Percentiles rank a stretch among this genome's conserved stretches.
phyloP scores from a whole-genome alignment of 805 yeast genomes.

The Yamadazyma paraphyllophila region DNA sequence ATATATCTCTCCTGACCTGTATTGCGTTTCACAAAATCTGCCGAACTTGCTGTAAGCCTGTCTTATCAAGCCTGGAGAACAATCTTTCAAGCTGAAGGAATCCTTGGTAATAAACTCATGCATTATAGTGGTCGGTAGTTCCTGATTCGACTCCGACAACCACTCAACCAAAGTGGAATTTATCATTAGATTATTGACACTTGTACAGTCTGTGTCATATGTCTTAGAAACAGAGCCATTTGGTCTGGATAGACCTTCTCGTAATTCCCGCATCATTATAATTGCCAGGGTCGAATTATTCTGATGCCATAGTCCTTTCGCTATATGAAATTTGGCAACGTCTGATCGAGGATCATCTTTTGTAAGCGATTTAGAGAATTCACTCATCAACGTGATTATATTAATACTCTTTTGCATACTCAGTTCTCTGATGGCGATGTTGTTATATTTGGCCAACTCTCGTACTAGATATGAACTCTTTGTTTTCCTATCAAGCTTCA shows the following conservation, averaged over 20 bases:
- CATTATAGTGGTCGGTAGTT: slow-evolving; percentile 58
- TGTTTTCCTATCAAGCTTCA: slow-evolving; percentile 10
- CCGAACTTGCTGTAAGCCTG: slow-evolving; percentile 44
- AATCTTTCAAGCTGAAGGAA: slow-evolving; percentile 3
- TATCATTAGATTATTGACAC: slow-evolving; percentile 23
- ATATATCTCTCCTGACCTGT: slow-evolving; percentile 42
- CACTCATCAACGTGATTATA: slow-evolving; percentile 45
- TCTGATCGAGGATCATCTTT: slow-evolving; percentile 10
- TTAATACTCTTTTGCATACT: slow-evolving; percentile 52
- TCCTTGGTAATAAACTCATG: slow-evolving; percentile 46
- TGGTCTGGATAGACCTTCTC: background rate
- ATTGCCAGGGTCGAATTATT: slow-evolving; percentile 59
- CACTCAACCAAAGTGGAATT: slow-evolving; percentile 57
- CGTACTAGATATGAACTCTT: background rate
- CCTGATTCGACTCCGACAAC: slow-evolving; percentile 70
- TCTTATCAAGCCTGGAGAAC: slow-evolving; percentile 3
- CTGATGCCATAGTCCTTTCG: slow-evolving; percentile 64
- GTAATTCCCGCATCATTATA: slow-evolving; percentile 41
- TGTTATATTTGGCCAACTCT: slow-evolving; percentile 45
- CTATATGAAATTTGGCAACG: slow-evolving; percentile 46
- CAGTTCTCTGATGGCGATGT: slow-evolving; percentile 31
- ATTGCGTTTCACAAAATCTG: slow-evolving; percentile 67
- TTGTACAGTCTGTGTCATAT: slow-evolving; percentile 12
- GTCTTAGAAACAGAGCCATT: background rate
- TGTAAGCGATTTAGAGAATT: slow-evolving; percentile 24